Conservation (phyloP, 495 filamentous ascomycete species). For the Neurospora terricola region DNA sequence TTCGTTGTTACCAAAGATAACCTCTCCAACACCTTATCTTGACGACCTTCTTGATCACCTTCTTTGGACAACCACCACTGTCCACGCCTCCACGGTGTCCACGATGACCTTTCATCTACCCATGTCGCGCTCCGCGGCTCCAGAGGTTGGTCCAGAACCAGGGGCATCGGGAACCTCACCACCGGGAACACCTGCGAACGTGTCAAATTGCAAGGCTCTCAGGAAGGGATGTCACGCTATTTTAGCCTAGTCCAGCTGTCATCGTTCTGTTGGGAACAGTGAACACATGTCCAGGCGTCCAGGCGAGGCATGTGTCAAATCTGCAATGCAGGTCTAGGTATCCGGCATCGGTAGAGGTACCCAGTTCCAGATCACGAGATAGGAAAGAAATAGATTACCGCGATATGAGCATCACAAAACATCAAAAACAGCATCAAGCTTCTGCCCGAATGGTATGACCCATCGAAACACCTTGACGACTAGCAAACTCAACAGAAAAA, state of each 20-base stretch:
- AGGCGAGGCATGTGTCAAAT: neutral
- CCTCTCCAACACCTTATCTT: neutral
- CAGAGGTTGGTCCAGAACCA: neutral
- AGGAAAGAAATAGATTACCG: neutral
- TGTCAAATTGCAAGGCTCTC: neutral
- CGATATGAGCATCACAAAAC: neutral
- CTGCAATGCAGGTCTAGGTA: neutral
- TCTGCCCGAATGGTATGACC: neutral
- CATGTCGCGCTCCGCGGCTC: neutral
- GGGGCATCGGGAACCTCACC: neutral
- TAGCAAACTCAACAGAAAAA: neutral
- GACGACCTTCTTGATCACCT: neutral
- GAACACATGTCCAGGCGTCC: neutral
- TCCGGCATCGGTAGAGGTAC: neutral
- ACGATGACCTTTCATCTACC: neutral
- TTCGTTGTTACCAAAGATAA: neutral
- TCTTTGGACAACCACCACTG: neutral
- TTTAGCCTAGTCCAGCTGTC: neutral
- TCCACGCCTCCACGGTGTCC: neutral
- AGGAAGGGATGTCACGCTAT: neutral
- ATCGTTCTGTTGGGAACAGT: neutral
- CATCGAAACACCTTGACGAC: neutral
- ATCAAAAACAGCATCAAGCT: neutral
- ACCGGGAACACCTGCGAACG: neutral
- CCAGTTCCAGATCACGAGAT: neutral